These are phyloP conservation scores for Bipolaris bicolor DNA, from an alignment of 2,329 filamentous ascomycete genomes.

Conservation along the genomic window DNA sequence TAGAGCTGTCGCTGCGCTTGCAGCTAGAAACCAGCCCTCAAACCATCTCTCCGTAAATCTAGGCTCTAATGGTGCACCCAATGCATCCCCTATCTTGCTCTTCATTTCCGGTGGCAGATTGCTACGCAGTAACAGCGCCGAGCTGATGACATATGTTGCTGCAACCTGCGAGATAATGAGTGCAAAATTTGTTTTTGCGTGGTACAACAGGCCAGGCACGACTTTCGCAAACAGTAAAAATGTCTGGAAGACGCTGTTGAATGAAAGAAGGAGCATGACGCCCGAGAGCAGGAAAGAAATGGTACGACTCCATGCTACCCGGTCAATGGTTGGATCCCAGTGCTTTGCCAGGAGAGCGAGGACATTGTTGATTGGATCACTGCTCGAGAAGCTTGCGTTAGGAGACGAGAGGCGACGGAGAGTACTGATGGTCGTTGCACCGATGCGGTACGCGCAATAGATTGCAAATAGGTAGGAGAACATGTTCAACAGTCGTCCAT, in stretches of 20 bases:
- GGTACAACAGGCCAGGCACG: constrained; percentile 72
- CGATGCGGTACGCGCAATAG: constrained; percentile 85
- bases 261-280: constrained; percentile 80
- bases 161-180: constrained; percentile 80
- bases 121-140: constrained; percentile 75
- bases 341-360: constrained; percentile 80
- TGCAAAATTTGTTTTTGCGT: constrained; percentile 78
- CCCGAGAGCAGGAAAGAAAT: constrained; percentile 85
- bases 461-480: constrained; percentile 73
- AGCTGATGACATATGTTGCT: constrained; percentile 84
- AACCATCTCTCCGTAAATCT: constrained; percentile 83
- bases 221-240: constrained; percentile 80
- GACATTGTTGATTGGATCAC: constrained; percentile 83
- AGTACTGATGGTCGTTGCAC: constrained; percentile 72
- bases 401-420: constrained; percentile 64
- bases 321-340: constrained; percentile 83
- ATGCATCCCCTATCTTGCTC: constrained; percentile 75
- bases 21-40: constrained; percentile 81
- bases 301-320: constrained; percentile 80
- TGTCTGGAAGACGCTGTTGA: constrained; percentile 84
- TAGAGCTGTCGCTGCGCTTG: constrained; percentile 68
- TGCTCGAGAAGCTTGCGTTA: constrained; percentile 65
- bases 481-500: constrained; percentile 69
- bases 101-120: constrained; percentile 80
- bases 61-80: constrained; percentile 76